phyloP scores from a whole-genome alignment of 2,329 filamentous ascomycete genomes.

The Beauveria sp. region DNA sequence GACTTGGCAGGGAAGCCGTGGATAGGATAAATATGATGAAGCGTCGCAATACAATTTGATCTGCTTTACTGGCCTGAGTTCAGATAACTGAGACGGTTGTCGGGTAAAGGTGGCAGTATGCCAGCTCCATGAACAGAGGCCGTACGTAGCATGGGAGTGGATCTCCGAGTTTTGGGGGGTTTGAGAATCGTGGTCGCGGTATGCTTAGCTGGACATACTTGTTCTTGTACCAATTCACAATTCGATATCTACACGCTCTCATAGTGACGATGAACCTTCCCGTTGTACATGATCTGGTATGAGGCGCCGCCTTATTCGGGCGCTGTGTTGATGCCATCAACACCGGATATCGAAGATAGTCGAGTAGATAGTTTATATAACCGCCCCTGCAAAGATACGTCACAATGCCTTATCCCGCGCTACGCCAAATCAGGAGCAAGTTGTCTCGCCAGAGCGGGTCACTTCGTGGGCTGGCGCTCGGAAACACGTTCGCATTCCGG shows the following conservation, averaged over 20 bases:
- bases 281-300: no score
- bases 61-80: background rate
- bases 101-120: background rate
- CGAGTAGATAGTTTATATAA: background rate
- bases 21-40: background rate
- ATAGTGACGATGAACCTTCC: no score
- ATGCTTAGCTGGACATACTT: no score
- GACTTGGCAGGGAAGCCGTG: background rate
- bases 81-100: no score
- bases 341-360: background rate
- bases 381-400: background rate
- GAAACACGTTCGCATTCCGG: conserved; percentile 17
- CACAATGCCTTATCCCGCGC: background rate
- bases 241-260: no score
- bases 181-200: no score
- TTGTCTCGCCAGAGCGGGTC: background rate
- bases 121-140: background rate
- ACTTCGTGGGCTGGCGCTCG: conserved; percentile 1
- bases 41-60: background rate
- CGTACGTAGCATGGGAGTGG: no score
- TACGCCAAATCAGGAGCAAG: background rate
- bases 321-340: background rate
- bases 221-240: no score
- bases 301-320: no score
- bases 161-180: no score